Conservation (phyloP, 169 alveolate genomes). For the Eimeria praecox region DNA sequence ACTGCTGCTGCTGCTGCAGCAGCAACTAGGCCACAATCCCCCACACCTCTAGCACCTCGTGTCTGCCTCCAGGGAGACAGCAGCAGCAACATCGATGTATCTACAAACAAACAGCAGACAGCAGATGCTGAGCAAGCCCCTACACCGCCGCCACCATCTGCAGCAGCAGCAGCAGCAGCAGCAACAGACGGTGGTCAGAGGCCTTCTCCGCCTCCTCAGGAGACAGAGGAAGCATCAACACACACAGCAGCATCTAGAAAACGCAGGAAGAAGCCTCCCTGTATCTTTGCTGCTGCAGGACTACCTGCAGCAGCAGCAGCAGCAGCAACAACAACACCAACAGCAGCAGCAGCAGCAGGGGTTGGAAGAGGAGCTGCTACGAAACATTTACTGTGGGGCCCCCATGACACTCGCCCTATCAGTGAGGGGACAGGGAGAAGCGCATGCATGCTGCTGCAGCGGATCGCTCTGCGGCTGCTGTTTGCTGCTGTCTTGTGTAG, state of each 20-base stretch:
- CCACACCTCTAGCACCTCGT: neutral
- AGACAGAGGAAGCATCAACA: neutral
- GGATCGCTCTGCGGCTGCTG: slow-evolving; percentile 66
- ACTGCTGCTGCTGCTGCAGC: neutral
- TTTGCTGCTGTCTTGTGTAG: slow-evolving; percentile 67
- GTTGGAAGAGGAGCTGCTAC: neutral
- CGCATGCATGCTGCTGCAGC: slow-evolving; percentile 73
- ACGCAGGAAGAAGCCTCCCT: neutral
- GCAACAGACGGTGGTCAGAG: neutral
- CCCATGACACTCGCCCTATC: slow-evolving; percentile 22
- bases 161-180: slow-evolving; percentile 4
- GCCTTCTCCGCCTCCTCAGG: neutral
- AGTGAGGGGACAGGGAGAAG: slow-evolving; percentile 60
- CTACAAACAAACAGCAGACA: neutral
- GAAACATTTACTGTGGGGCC: neutral
- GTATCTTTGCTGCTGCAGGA: neutral
- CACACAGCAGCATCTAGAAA: neutral
- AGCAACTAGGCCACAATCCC: neutral
- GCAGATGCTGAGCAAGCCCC: neutral
- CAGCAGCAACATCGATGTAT: neutral
- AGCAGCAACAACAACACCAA: neutral
- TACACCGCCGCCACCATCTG: neutral
- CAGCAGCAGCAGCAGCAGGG: slow-evolving; percentile 43
- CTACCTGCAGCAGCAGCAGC: neutral
- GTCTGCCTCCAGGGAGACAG: neutral